Evolutionary conservation across 192 early-diverging fungal species (phyloP).

Genomic region (Entomortierella chlamydospora): DNA sequence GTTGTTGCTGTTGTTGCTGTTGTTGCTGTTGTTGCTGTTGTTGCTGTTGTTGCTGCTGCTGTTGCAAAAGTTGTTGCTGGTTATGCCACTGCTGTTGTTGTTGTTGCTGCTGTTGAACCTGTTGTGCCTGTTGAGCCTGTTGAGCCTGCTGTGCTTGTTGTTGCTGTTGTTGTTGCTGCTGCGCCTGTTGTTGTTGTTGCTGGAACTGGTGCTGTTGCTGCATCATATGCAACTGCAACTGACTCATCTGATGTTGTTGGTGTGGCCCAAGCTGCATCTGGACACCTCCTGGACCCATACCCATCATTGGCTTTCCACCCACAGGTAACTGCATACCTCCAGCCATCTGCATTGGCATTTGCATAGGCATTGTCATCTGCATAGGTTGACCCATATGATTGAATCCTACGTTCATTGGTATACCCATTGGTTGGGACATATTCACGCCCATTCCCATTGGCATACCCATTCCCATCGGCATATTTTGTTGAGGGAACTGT

Average conservation of each 20-base stretch:
- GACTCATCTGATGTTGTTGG: slow-evolving; percentile 37
- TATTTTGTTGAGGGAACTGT: background rate
- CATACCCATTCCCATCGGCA: slow-evolving; percentile 12
- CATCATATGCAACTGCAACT: slow-evolving; percentile 19
- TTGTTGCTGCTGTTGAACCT: slow-evolving; percentile 22
- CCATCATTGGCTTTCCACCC: slow-evolving; percentile 33
- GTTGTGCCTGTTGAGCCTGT: slow-evolving; percentile 28
- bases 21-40: slow-evolving; percentile 30
- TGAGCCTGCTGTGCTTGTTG: slow-evolving; percentile 23
- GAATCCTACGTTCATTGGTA: slow-evolving; percentile 13
- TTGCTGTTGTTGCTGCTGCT: slow-evolving; percentile 22
- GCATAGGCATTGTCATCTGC: slow-evolving; percentile 16
- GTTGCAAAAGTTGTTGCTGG: slow-evolving; percentile 23
- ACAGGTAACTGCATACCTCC: slow-evolving; percentile 12
- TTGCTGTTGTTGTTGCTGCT: slow-evolving; percentile 13
- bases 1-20: slow-evolving; percentile 40
- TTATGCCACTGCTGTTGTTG: slow-evolving; percentile 17
- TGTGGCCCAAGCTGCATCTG: slow-evolving; percentile 43
- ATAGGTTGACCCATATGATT: slow-evolving; percentile 13
- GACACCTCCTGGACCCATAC: slow-evolving; percentile 13
- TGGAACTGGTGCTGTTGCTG: slow-evolving; percentile 19
- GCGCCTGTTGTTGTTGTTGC: slow-evolving; percentile 24
- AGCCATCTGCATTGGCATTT: slow-evolving; percentile 26
- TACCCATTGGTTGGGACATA: slow-evolving; percentile 24
- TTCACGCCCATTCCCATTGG: slow-evolving; percentile 16